Percentiles rank a stretch among this genome's conserved stretches.
Conservation (phyloP, 2,329 filamentous ascomycete genomes). For the Cladosporium sp. region DNA sequence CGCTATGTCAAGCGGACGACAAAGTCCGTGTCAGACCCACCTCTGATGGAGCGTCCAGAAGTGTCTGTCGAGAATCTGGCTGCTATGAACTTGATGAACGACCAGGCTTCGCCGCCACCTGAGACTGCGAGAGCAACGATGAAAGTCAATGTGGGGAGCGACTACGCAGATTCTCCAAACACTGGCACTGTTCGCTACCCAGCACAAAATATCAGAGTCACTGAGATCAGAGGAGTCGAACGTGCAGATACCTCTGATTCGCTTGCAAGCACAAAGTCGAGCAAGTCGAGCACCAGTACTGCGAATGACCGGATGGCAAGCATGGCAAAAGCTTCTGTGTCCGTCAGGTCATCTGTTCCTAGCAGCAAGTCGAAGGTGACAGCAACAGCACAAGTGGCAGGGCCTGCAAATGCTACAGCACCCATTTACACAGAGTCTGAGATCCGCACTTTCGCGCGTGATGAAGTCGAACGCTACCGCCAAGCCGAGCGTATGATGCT, state of each 20-base stretch:
- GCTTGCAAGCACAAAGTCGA: neutral
- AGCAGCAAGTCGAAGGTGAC: neutral
- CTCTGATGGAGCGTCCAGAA: constrained; percentile 5
- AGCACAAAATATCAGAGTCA: neutral
- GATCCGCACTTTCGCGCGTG: constrained; percentile 35
- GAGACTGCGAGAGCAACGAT: neutral
- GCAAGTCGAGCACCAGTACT: neutral
- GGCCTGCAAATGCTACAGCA: neutral
- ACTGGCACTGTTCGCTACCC: neutral
- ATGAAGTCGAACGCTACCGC: constrained; percentile 37
- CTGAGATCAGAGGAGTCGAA: neutral
- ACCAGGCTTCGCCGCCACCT: neutral
- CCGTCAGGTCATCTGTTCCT: neutral
- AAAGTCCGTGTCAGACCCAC: constrained; percentile 3
- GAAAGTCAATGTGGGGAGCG: neutral
- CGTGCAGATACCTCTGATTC: neutral
- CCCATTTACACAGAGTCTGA: constrained; percentile 23
- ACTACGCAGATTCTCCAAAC: neutral
- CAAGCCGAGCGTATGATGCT: constrained; percentile 37
- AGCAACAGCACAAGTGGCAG: constrained; percentile 1
- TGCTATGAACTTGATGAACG: constrained; percentile 20
- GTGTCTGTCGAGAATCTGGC: constrained; percentile 18
- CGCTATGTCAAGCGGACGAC: constrained; percentile 17
- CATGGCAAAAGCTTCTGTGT: neutral
- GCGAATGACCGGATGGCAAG: neutral